Conservation (phyloP, 2,329 filamentous ascomycete species). For the Cladosporium colombiae region DNA sequence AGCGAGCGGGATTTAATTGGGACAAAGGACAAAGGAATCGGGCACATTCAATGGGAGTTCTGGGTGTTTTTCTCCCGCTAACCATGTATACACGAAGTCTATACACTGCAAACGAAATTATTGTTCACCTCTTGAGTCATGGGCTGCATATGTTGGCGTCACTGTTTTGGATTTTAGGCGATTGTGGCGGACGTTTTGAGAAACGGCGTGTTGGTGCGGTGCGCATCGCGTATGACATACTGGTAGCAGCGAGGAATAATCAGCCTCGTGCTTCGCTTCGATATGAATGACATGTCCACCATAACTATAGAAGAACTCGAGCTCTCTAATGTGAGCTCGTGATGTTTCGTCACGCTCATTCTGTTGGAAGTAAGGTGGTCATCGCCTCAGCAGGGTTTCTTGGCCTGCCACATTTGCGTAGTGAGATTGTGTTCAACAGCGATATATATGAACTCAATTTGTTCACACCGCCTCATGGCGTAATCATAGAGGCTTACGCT, state of each 20-base stretch:
- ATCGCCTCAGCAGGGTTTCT: no score
- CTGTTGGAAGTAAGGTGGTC: no score
- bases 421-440: neutral
- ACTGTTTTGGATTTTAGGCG: neutral
- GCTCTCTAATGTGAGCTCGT: neutral
- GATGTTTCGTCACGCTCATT: neutral
- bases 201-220: neutral
- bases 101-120: conserved; percentile 13
- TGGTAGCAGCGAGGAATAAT: neutral
- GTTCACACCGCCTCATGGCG: neutral
- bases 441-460: neutral
- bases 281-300: neutral
- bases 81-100: conserved; percentile 9
- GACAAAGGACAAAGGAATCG: neutral
- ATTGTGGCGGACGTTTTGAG: neutral
- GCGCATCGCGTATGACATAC: neutral
- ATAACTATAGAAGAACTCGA: neutral
- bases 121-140: neutral
- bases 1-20: conserved; percentile 2
- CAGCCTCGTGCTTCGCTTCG: neutral
- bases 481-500: neutral
- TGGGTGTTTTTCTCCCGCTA: neutral
- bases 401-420: neutral
- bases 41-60: neutral
- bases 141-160: neutral